Base-by-base conservation (phyloP, 2,329 filamentous ascomycete species). In the Chaetomiaceae sp. region DNA sequence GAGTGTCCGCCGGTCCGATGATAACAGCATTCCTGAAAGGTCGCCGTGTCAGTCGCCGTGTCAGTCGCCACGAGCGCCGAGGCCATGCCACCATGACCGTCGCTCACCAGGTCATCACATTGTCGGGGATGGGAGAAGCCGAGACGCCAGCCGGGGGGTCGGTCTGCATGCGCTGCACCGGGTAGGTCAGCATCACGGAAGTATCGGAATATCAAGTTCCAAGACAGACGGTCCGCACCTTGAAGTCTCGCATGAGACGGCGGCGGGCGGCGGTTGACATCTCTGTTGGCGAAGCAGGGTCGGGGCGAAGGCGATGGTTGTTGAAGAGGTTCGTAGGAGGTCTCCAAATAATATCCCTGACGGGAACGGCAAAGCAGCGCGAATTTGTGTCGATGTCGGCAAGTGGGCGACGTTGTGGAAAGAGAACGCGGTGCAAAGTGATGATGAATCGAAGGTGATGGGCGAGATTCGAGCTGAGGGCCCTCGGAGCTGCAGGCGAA, bases 191-290 rank as follows among this genome's bases (percentile, higher is more conserved):
- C 53, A 55, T 50, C 35, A 5, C 31, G 19, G n/a, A 51, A 19
- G 17, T 3, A 14, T 23, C 44, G 14, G 25, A 38, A 23, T 14
- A 16, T 17, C 14, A 12, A 6, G 20, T 40, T 39, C 33, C 31
- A 44, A 49, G 27, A 44, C 23, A 38, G 40, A 41, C 43, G 31
- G 46, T 50, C 52, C 30, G 51, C 61, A 95, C 90, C 87, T 97
- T 97, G 82, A 97, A 97, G 77, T 97, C 93, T 70, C 93, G 88
- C 93, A 99, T 97, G 70, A 99, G 78, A 68, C 93, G 89, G 68
- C 93, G 88, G 68, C 93, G 87, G 61, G 93, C 93, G 61, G 92
- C 87, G 58, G 93, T 97, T 64, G 92, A 97, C 92, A 70, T 62
- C 19, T 13, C 57, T 34, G n/a, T 34, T 21, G 31, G 44, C 25